phyloP scores from a whole-genome alignment of 805 yeast species.

The Tetrapisispora namnaoensis region DNA sequence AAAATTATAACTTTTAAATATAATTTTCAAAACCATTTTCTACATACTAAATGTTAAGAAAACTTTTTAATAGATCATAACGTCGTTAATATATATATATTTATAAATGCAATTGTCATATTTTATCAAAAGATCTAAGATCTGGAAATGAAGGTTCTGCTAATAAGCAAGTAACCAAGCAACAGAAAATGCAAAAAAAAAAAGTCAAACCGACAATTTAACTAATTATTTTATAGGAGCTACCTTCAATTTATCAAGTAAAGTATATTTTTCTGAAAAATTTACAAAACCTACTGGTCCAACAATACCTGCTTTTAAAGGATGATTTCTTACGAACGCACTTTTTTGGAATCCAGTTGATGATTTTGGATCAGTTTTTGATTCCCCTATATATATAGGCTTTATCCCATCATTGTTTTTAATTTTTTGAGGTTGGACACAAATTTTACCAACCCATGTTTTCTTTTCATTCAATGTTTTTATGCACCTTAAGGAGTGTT shows the following conservation, averaged over 20 bases:
- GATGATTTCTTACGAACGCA: constrained; percentile 16
- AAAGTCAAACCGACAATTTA: too few species aligned
- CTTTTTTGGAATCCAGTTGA: not conserved
- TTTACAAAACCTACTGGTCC: constrained; percentile 23
- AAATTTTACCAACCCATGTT: constrained; percentile 41
- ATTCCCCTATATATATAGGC: constrained; percentile 12
- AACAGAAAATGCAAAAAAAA: too few species aligned
- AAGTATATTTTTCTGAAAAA: not conserved
- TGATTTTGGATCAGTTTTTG: not conserved
- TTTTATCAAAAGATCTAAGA: too few species aligned
- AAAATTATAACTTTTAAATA: not conserved
- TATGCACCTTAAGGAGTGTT: constrained; percentile 49
- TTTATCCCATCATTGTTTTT: constrained; percentile 17
- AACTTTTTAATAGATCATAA: not conserved
- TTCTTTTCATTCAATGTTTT: constrained; percentile 43
- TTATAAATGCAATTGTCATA: not conserved
- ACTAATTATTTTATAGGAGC: not conserved
- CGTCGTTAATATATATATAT: not conserved
- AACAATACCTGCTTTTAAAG: constrained; percentile 19
- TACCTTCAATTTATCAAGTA: not conserved
- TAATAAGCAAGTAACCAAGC: too few species aligned
- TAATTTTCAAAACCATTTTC: too few species aligned
- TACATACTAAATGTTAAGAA: too few species aligned
- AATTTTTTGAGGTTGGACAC: constrained; percentile 29
- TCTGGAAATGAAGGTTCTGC: too few species aligned